Conservation (phyloP, 2,329 filamentous ascomycete genomes). For the Huntiella moniliformis region DNA sequence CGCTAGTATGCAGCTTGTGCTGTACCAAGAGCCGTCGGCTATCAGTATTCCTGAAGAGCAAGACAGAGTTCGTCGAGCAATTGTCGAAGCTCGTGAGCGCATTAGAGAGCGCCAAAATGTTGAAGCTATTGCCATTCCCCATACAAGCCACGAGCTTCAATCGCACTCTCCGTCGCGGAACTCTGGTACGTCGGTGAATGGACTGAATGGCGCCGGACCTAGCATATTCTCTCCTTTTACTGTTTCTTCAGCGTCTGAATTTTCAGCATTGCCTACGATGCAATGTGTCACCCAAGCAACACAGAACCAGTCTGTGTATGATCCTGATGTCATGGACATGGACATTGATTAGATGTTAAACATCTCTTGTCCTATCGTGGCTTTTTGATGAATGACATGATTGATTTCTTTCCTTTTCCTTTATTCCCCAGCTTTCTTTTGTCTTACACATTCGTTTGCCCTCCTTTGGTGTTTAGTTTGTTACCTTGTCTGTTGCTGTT, state of each 20-base stretch:
- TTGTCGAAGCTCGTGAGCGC: slow-evolving; percentile 58
- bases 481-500: not conserved
- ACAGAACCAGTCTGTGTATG: slow-evolving; percentile 7
- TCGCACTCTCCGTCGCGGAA: no score
- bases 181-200: no score
- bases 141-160: no score
- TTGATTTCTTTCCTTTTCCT: not conserved
- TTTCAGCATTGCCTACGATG: not conserved
- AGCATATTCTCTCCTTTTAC: not conserved
- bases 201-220: no score
- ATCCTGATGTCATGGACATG: slow-evolving; percentile 10
- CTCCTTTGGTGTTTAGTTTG: not conserved
- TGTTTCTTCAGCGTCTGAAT: not conserved
- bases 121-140: not conserved
- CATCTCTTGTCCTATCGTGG: not conserved
- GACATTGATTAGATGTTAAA: slow-evolving; percentile 6
- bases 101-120: slow-evolving; percentile 38
- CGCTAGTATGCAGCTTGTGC: slow-evolving; percentile 53
- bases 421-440: not conserved
- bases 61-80: slow-evolving; percentile 63
- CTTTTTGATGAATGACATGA: not conserved
- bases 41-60: slow-evolving; percentile 56
- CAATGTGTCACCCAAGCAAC: not conserved
- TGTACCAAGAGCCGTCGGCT: slow-evolving; percentile 65
- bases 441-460: not conserved